These are phyloP conservation scores for Tephrocybe sp. DNA, from an alignment of 768 basidiomycete species.

Conservation along the genomic window DNA sequence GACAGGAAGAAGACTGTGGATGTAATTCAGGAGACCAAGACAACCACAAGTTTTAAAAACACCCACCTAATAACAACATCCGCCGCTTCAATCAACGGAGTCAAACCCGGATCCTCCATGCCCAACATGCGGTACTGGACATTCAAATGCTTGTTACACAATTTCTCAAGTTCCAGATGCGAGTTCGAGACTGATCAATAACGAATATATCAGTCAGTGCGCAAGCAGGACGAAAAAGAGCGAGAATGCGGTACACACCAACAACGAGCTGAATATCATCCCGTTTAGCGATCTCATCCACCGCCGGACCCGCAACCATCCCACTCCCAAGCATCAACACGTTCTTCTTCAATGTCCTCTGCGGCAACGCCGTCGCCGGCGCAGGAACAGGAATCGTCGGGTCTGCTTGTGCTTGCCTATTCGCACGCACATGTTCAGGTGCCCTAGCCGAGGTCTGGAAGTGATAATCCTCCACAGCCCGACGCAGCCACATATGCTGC, in stretches of 20 bases:
- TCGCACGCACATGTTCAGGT: too few species aligned
- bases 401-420: neutral
- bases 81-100: conserved; percentile 51
- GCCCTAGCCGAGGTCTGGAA: too few species aligned
- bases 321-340: conserved; percentile 87
- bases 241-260: conserved; percentile 60
- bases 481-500: conserved; percentile 62
- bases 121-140: conserved; percentile 60
- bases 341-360: conserved; percentile 45
- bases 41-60: neutral
- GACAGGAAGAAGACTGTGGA: conserved; percentile 74
- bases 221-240: too few species aligned
- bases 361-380: neutral
- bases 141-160: conserved; percentile 44
- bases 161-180: conserved; percentile 47
- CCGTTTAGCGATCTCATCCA: conserved; percentile 65
- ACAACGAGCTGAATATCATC: conserved; percentile 68
- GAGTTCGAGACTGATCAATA: conserved; percentile 77
- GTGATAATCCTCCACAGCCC: too few species aligned
- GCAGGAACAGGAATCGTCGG: neutral
- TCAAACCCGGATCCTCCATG: conserved; percentile 47
- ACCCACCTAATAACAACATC: conserved; percentile 85
- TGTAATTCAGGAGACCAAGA: neutral
- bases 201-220: too few species aligned
- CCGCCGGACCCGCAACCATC: conserved; percentile 92